Evolutionary conservation across 805 yeast species (phyloP), one percentile per base, ranked within the genome.

Genomic region (Blastobotrys attinorum): DNA sequence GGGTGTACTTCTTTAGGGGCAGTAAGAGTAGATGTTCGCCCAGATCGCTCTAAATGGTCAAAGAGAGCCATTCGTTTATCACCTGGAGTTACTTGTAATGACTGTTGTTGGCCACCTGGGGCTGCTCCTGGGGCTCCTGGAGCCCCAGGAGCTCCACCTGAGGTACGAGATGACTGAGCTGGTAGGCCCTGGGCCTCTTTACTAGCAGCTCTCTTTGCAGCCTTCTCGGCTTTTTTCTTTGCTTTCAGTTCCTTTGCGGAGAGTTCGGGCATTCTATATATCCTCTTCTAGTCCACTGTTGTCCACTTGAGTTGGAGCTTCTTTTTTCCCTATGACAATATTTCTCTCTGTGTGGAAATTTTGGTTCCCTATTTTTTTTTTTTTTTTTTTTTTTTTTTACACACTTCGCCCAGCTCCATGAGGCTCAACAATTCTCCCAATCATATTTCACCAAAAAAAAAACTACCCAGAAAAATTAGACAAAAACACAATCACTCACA

Each of bases 121-220:
- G 34, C 16, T 6, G 18, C 37, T 16, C 33, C 39, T 16, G 16
- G 37, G 38, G 47, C 42, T 40, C 23, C 44, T 45, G n/a, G 31
- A 20, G 17, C 40, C 20, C 46, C 20, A 2, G 49, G 47, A 58
- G 70, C 76, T 46, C 73, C 65, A 42, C 69, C 40, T 6, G 51
- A 7, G 10, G 22, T 20, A 15, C 25, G 25, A 6, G 15, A 15
- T 16, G 41, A n/a, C 11, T 20, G 22, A 11, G 42, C 34, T 17
- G 43, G 49, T 11, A 42, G 40, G 2, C 58, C 88, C 40, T 69
- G 73, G 5, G 79, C 81, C 52, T 75, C 83, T 58, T 85, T 88
- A 50, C 80, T 77, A 2, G 96, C 95, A 2, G 96, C 92, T 60
- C 97, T 73, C 61, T 86, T 85, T 32, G 92, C 95, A 11, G 92